Percentiles rank a stretch among this genome's conserved stretches.
These are phyloP conservation scores for Apostasia shenzhenica DNA, from an alignment of 106 monocot species.

Conservation along the genomic window DNA sequence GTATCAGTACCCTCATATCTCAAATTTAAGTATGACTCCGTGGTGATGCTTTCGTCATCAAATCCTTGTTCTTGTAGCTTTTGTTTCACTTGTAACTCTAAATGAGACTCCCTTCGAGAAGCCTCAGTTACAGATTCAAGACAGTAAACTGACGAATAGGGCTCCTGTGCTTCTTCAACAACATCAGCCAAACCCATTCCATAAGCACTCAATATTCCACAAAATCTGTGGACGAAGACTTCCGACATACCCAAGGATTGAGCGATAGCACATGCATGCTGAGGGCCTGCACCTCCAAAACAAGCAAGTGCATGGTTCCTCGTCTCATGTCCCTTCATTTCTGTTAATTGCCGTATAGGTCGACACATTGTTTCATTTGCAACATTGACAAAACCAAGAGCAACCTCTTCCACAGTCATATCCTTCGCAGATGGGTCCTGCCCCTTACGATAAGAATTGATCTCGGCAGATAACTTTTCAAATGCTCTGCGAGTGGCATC, in stretches of 20 bases:
- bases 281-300: conserved; percentile 97
- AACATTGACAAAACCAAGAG: conserved; percentile 86
- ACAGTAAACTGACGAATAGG: conserved; percentile 62
- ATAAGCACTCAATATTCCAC: conserved; percentile 97
- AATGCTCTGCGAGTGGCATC: conserved; percentile 66
- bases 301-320: conserved; percentile 89
- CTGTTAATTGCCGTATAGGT: conserved; percentile 86
- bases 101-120: conserved; percentile 41
- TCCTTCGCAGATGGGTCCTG: conserved; percentile 54
- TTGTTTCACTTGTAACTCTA: conserved; percentile 47
- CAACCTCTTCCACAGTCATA: conserved; percentile 87
- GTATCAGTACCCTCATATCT: conserved; percentile 97
- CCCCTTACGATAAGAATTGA: conserved; percentile 61
- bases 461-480: conserved; percentile 43
- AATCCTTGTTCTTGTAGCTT: conserved; percentile 78
- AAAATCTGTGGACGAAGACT: conserved; percentile 79
- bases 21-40: conserved; percentile 79
- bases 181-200: conserved; percentile 98
- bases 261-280: conserved; percentile 92
- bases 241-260: conserved; percentile 85
- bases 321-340: conserved; percentile 99
- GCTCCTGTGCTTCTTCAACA: conserved; percentile 84
- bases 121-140: conserved; percentile 45
- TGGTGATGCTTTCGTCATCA: conserved; percentile 52
- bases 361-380: conserved; percentile 99